Conservation (phyloP, 2,329 filamentous ascomycete species). For the Ophiostoma novo-ulmi region DNA sequence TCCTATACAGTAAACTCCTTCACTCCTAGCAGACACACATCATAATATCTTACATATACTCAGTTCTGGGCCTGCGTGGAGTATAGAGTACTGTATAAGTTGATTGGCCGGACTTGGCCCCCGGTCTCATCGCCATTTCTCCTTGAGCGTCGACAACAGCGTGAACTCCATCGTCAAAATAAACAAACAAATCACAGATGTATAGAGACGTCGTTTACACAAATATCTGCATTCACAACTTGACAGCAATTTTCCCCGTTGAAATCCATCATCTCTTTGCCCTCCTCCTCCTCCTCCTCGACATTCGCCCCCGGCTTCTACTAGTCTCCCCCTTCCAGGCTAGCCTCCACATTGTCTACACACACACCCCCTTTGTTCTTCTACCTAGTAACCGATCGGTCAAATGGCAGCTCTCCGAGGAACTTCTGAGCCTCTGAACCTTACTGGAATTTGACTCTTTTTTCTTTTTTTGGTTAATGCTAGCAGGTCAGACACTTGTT, state of each 20-base stretch:
- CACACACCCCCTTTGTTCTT: conserved; percentile 10
- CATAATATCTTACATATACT: not conserved
- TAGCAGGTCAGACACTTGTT: not conserved
- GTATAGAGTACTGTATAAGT: conserved; percentile 24
- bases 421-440: not conserved
- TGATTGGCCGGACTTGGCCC: conserved; percentile 23
- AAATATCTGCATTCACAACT: not conserved
- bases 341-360: conserved; percentile 12
- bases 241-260: not conserved
- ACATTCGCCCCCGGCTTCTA: not conserved
- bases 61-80: not conserved
- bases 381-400: conserved; percentile 25
- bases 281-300: not conserved
- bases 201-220: not conserved
- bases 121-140: not conserved
- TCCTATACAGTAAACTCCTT: not conserved
- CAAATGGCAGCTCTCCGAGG: conserved; percentile 23
- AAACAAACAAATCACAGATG: not conserved
- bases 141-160: not conserved
- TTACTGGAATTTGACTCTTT: conserved; percentile 13
- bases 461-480: not conserved
- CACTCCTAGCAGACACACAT: not conserved
- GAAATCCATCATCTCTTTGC: not conserved
- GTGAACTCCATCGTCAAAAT: not conserved
- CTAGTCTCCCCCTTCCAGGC: conserved; percentile 10